Conservation (phyloP, 148 eudicot species). For the Chenopodium formosanum region DNA sequence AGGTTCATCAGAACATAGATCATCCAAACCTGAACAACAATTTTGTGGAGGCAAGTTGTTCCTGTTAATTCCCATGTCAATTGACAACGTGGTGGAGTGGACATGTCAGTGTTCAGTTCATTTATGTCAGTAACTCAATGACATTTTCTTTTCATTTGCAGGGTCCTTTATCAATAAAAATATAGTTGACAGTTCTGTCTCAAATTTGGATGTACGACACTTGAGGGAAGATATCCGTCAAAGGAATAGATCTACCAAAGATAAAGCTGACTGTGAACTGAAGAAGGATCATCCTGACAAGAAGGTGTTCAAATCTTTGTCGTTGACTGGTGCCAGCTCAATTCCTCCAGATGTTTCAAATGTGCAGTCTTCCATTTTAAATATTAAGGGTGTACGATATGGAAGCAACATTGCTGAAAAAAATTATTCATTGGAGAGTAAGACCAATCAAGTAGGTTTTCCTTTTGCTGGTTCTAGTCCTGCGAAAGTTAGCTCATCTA, state of each 20-base stretch:
- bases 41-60: constrained; percentile 33
- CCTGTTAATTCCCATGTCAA: constrained; percentile 14
- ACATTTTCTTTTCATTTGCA: constrained; percentile 19
- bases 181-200: constrained; percentile 17
- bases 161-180: constrained; percentile 28
- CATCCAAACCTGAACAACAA: constrained; percentile 17
- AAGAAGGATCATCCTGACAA: constrained; percentile 15
- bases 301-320: constrained; percentile 31
- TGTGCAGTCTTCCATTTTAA: constrained; percentile 4
- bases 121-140: not conserved
- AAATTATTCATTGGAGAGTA: constrained; percentile 17
- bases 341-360: constrained; percentile 16
- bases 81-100: constrained; percentile 15
- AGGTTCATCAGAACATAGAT: constrained; percentile 22
- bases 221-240: not conserved
- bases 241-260: constrained; percentile 16
- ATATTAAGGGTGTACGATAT: constrained; percentile 19
- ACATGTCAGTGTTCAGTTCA: not conserved
- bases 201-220: constrained; percentile 18
- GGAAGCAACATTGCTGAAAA: constrained; percentile 18
- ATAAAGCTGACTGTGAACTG: constrained; percentile 17
- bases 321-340: constrained; percentile 28
- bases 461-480: constrained; percentile 14
- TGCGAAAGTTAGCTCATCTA: constrained; percentile 4
- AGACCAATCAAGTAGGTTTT: constrained; percentile 14